phyloP scores from a whole-genome alignment of 2,329 filamentous ascomycete genomes.

The Rhinocladiella similis region DNA sequence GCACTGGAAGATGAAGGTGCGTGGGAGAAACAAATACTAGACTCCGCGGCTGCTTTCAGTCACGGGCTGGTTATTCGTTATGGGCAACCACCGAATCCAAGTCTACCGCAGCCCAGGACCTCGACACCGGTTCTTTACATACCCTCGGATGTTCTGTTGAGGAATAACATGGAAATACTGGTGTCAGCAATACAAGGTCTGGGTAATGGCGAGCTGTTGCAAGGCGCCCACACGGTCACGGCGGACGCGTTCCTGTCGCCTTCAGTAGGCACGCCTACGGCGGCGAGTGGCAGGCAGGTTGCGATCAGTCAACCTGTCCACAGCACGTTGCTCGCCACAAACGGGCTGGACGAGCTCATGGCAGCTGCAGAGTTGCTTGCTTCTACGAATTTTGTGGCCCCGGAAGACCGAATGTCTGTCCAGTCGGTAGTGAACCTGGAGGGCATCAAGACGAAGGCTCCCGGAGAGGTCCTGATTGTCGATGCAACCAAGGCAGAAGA shows the following conservation, averaged over 20 bases:
- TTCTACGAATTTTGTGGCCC: constrained; percentile 36
- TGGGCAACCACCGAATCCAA: constrained; percentile 49
- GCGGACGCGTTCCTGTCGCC: constrained; percentile 69
- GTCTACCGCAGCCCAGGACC: constrained; percentile 46
- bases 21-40: constrained; percentile 67
- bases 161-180: constrained; percentile 61
- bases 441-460: constrained; percentile 41
- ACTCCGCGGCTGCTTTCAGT: constrained; percentile 46
- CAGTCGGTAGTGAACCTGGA: constrained; percentile 59
- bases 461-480: constrained; percentile 48
- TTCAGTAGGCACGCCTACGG: constrained; percentile 66
- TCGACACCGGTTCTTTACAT: constrained; percentile 56
- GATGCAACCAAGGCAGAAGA: constrained; percentile 64
- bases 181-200: constrained; percentile 48
- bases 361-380: constrained; percentile 40
- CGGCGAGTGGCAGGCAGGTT: constrained; percentile 63
- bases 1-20: constrained; percentile 61
- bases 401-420: constrained; percentile 45
- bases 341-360: constrained; percentile 67
- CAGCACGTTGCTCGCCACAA: constrained; percentile 70
- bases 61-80: constrained; percentile 66
- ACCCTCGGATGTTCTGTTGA: constrained; percentile 57
- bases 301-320: constrained; percentile 81
- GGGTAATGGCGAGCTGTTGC: constrained; percentile 21
- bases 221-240: constrained; percentile 35